phyloP scores from a whole-genome alignment of 2,329 filamentous ascomycete genomes.

The Alternaria sp. region DNA sequence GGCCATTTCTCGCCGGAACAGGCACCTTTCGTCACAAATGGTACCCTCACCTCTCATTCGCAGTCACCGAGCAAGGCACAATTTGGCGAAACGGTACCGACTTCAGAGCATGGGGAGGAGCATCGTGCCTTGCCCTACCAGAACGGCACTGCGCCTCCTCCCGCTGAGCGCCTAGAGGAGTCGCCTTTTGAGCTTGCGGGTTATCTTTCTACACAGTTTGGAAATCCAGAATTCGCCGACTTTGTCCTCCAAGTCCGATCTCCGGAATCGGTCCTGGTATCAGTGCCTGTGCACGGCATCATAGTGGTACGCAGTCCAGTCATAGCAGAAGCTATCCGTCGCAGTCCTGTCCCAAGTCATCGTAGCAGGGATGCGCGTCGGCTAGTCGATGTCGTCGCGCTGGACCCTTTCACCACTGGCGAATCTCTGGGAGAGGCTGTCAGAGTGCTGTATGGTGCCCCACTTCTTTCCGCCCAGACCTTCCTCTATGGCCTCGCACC shows the following conservation, averaged over 20 bases:
- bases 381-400: conserved; percentile 37
- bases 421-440: conserved; percentile 48
- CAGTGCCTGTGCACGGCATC: conserved; percentile 48
- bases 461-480: conserved; percentile 36
- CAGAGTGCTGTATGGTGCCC: conserved; percentile 49
- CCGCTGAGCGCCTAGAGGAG: conserved; percentile 32
- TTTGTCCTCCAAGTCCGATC: conserved; percentile 48
- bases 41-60: conserved; percentile 40
- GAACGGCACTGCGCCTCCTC: conserved; percentile 25
- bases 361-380: conserved; percentile 38
- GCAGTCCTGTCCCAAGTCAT: conserved; percentile 28
- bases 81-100: conserved; percentile 32
- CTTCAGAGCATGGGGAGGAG: conserved; percentile 34
- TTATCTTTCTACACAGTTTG: conserved; percentile 47
- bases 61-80: conserved; percentile 47
- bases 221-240: conserved; percentile 49
- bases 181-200: conserved; percentile 42
- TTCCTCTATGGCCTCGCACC: conserved; percentile 44
- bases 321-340: conserved; percentile 42
- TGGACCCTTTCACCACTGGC: conserved; percentile 39
- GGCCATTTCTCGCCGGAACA: conserved; percentile 31
- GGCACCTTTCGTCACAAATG: conserved; percentile 33
- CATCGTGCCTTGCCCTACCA: conserved; percentile 26
- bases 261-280: conserved; percentile 36
- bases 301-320: conserved; percentile 48